Evolutionary conservation across 2,329 filamentous ascomycete genomes (phyloP), one percentile per base, ranked within the genome.

Genomic region (Microdochium nivale): DNA sequence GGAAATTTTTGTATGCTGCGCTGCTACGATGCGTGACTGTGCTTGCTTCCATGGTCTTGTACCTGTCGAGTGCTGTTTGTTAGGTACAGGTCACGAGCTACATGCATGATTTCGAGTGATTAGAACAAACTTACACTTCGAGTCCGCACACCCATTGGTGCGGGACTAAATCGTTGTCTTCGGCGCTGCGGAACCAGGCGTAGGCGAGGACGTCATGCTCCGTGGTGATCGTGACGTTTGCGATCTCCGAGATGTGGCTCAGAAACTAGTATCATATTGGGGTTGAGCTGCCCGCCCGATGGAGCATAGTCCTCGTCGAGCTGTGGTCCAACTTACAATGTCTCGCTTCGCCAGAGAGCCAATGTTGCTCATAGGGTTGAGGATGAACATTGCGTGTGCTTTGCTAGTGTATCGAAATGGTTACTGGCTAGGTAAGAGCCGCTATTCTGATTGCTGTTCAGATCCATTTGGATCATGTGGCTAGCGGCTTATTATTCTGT

Each of bases 141-240:
- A 57, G 46, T 5, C 55, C 55, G 3, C 54, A 49, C 24, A 57
- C 35, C 52, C 52, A 57, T 33, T 57, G 52, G 30, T 47, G 25
- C 16, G 55, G 55, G 7, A 57, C 55, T 7, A 32, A 40, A n/a
- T 56, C 49, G 37, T 56, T 57, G 32, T 56, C 55, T 14, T 50
- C 54, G 13, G 55, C 55, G 30, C 50, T 54, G 19, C 52, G 49
- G 44, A 57, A 57, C 55, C 55, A 57, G 14, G 55, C 55, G 30
- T 57, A 57, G 2, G 49, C 54, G 1, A 33, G 27, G 16, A 48
- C 52, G 27, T 52, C 46, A 3, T 47, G 50, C 49, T 57, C 55
- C 2, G 43, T 49, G 13, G 44, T 24, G 13, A 16, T 27, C 2
- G 55, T 57, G 1, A 50, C 30, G 10, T 50, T 48, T 16, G 50